Conservation (phyloP, 2,329 filamentous ascomycete species). For the Ascochyta pisi region DNA sequence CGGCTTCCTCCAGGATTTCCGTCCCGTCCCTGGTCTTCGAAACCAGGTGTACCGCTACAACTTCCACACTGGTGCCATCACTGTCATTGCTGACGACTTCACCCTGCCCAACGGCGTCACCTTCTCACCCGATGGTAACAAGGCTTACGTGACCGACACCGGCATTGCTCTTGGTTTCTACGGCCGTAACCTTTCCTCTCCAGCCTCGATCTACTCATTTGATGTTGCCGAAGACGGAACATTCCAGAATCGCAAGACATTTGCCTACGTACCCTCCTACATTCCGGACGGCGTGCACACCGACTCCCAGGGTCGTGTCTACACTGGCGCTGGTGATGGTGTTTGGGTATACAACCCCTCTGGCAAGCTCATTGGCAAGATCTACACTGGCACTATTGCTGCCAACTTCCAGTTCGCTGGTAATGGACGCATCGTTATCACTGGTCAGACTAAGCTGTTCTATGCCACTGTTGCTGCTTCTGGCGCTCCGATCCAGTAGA, state of each 20-base stretch:
- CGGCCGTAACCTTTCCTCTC: conserved; percentile 28
- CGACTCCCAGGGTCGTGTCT: conserved; percentile 60
- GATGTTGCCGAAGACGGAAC: conserved; percentile 31
- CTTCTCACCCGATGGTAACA: conserved; percentile 50
- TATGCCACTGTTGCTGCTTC: conserved; percentile 30
- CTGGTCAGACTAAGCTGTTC: conserved; percentile 35
- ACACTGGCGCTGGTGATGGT: conserved; percentile 57
- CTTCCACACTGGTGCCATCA: conserved; percentile 47
- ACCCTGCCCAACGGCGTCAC: conserved; percentile 52
- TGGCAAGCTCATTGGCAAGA: conserved; percentile 54
- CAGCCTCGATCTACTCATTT: conserved; percentile 33
- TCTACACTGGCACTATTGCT: conserved; percentile 29
- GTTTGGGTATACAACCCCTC: conserved; percentile 58
- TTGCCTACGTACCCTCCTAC: conserved; percentile 26
- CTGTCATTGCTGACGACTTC: conserved; percentile 49
- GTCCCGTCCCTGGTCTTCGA: conserved; percentile 32
- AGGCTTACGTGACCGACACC: conserved; percentile 55
- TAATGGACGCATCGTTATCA: conserved; percentile 33
- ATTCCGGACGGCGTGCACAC: conserved; percentile 34
- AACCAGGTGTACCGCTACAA: conserved; percentile 52
- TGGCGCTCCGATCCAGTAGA: conserved; percentile 18
- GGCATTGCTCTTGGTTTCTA: conserved; percentile 31
- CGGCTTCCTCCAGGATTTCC: conserved; percentile 34
- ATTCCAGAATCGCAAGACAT: conserved; percentile 31
- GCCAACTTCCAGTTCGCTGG: conserved; percentile 36